Evolutionary conservation across 2,329 filamentous ascomycete genomes (phyloP).

Genomic region (Phoma herbarum): DNA sequence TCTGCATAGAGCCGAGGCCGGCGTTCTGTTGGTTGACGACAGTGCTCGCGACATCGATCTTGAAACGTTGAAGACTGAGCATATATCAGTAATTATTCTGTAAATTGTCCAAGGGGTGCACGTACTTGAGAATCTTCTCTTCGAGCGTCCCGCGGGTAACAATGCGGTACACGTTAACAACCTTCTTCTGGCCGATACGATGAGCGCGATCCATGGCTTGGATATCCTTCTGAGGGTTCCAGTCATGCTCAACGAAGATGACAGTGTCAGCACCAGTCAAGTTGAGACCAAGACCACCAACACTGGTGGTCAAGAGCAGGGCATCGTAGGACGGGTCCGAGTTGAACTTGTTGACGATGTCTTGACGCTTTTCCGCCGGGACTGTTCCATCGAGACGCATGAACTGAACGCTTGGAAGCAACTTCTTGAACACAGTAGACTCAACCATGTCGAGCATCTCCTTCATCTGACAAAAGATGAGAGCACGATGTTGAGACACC

Average conservation of each 20-base stretch:
- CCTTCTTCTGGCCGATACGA: conserved; percentile 99
- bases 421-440: conserved; percentile 85
- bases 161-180: conserved; percentile 97
- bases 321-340: conserved; percentile 97
- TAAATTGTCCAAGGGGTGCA: conserved; percentile 26
- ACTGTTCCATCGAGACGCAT: conserved; percentile 94
- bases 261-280: conserved; percentile 97
- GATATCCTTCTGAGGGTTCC: conserved; percentile 98
- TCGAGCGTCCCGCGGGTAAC: conserved; percentile 96
- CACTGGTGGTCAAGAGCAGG: conserved; percentile 89
- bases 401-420: conserved; percentile 92
- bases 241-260: conserved; percentile 99
- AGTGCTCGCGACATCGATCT: conserved; percentile 97
- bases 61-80: conserved; percentile 91
- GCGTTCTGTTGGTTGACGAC: conserved; percentile 99
- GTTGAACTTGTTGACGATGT: conserved; percentile 99
- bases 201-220: conserved; percentile 99
- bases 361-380: conserved; percentile 91
- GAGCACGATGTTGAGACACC: conserved; percentile 92
- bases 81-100: conserved; percentile 21
- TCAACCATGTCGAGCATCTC: conserved; percentile 99
- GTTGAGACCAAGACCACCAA: conserved; percentile 93
- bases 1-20: conserved; percentile 94
- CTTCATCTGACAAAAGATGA: conserved; percentile 99
- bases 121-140: conserved; percentile 91